Evolutionary conservation across 192 early-diverging fungal genomes (phyloP), one percentile per base, ranked within the genome.

Genomic region (Coemansia interrupta): DNA sequence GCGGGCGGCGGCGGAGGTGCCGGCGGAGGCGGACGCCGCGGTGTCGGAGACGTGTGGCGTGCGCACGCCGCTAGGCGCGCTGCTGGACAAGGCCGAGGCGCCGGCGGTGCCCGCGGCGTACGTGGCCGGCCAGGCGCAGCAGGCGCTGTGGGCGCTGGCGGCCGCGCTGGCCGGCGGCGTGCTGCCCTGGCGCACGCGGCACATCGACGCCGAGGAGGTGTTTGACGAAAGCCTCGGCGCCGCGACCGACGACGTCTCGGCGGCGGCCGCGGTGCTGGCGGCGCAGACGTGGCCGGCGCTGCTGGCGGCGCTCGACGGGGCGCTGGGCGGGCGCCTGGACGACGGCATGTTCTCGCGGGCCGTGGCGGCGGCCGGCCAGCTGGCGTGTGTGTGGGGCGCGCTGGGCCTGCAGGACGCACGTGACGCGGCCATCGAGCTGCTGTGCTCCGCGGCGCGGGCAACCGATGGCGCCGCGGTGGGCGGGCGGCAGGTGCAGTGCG

Each of bases 81-180:
- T 93, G 70, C 82, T 99, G 26, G 97, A 99, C 65, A 97, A 96
- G 68, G 74, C 83, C 8, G 94, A 95, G 13, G 88, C 94, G 18
- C 97, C 97, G 4, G 48, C 68, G 0, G 83, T 95, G 19, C 94
- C 97, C 1, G 92, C 94, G 19, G 90, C 87, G 4, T 99, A 99
- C 61, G 60, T 93, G 38, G 86, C 89, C 41, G 88, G 86, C 57
- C 73, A 97, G 11, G 83, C 90, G 0, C 70, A 93, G n/a, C 63
- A 85, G 15, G 85, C 87, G 54, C 61, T 96, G 7, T 76, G 82
- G 28, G 84, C 73, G 0, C 82, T 89, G 12, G 91, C 83, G 8
- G 91, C 94, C 26, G 84, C 83, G 5, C 72, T 94, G 53, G 87
- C 89, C 10, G 68, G 60, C 4, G 83, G 80, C 30, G 73, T 88